Percentiles rank a stretch among this genome's conserved stretches.
phyloP scores from a whole-genome alignment of 2,329 filamentous ascomycete genomes.

The Calycina marina region DNA sequence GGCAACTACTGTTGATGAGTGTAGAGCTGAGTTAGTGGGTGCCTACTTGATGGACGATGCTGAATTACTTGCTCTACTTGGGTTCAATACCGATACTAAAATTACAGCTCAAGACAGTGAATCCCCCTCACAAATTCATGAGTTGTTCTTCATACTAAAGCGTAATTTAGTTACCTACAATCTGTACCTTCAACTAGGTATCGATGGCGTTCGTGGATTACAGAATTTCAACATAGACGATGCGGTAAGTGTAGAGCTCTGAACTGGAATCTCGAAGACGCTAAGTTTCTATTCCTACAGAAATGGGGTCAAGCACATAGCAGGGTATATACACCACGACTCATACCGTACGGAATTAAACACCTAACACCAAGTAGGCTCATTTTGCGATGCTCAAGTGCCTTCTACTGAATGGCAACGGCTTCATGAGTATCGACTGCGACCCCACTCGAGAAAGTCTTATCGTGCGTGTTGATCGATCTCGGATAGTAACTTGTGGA shows the following conservation, averaged over 20 bases:
- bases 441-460: not conserved
- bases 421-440: not conserved
- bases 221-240: not conserved
- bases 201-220: not conserved
- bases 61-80: constrained; percentile 30
- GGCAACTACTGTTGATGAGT: constrained; percentile 46
- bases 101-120: not conserved
- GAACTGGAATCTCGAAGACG: too few relatives aligned
- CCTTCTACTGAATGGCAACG: not conserved
- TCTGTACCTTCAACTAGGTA: not conserved
- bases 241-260: too few relatives aligned
- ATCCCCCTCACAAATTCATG: not conserved
- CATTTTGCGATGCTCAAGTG: not conserved
- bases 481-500: not conserved
- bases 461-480: not conserved
- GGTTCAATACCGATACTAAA: constrained; percentile 13
- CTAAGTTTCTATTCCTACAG: too few relatives aligned
- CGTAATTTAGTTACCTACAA: not conserved
- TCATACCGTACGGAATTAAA: too few relatives aligned
- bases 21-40: constrained; percentile 28
- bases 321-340: not conserved
- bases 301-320: not conserved
- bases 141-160: not conserved
- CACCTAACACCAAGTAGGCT: too few relatives aligned
- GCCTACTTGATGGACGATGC: constrained; percentile 29